Evolutionary conservation across 1,284 basidiomycete species (phyloP), one percentile per base, ranked within the genome.

Genomic region (Athelia sp.): DNA sequence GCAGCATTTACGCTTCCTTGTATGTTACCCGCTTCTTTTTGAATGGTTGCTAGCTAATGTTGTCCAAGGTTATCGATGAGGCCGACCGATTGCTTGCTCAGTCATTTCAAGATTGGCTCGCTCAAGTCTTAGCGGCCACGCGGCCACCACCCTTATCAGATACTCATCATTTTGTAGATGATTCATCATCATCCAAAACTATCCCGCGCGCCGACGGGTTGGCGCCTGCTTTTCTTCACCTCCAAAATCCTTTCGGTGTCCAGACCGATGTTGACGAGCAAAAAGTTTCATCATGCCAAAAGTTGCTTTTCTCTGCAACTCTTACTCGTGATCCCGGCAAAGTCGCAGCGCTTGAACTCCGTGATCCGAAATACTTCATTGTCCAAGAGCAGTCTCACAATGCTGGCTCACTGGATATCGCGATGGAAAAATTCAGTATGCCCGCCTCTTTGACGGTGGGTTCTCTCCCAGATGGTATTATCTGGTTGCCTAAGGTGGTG

Each of bases 221-320:
- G 24, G 71, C 86, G 0, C 87, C 87, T 3, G 64, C 76, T 4
- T 76, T 78, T 57, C 63, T 79, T 19, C 74, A 81, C 52, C 63
- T 72, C 1, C 67, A 81, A 46, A 56, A 68, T 43, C 59, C 64
- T 52, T 73, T 71, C 2, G 54, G 66, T 38, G 52, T 70, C 32
- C 68, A 68, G 4, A 70, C 75, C 4, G 80, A 82, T 52, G 58
- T 81, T 23, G 74, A 77, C 48, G 85, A 89, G 59, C 64, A 59
- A 43, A 79, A 71, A 56, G 67, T 72, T 42, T 64, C 74, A 4
- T 86, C 92, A 47, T 96, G 95, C 56, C 96, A 98, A 64, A 99
- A 98, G 62, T 76, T 99, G 6, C 75, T 99, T 3, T 98, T 99
- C 70, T 98, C 95, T 1, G 97, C 97, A 0, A 99, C 97, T 0